Conservation (phyloP, 768 basidiomycete species). For the Pleurotus salmoneostramineus region DNA sequence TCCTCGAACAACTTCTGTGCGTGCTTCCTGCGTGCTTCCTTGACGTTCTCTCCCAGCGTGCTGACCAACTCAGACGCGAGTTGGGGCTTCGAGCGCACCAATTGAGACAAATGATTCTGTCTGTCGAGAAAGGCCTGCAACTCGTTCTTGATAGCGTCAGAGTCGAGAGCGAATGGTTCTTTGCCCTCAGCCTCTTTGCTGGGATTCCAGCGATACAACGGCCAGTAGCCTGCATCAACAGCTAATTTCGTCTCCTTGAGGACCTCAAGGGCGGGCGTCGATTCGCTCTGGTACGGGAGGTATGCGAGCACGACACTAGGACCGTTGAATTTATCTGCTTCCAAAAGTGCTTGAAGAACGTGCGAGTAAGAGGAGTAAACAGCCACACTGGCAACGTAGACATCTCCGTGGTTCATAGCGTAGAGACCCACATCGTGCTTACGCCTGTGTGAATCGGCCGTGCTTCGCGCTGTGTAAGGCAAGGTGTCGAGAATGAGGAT, state of each 20-base stretch:
- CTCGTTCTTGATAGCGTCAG: constrained; percentile 91
- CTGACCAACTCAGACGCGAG: constrained; percentile 80
- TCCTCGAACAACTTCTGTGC: constrained; percentile 84
- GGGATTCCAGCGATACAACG: constrained; percentile 97
- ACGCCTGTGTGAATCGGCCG: constrained; percentile 65
- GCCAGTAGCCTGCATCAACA: constrained; percentile 96
- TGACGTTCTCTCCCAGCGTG: constrained; percentile 79
- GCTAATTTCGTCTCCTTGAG: constrained; percentile 97
- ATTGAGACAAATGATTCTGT: constrained; percentile 94
- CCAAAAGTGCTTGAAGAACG: constrained; percentile 85
- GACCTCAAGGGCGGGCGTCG: constrained; percentile 78
- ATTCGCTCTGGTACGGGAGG: constrained; percentile 82
- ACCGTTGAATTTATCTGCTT: constrained; percentile 87
- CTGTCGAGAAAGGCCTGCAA: constrained; percentile 91
- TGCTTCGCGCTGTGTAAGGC: constrained; percentile 79
- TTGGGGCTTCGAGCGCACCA: constrained; percentile 76
- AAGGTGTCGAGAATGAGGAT: constrained; percentile 91
- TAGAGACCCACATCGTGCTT: constrained; percentile 98
- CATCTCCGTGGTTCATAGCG: constrained; percentile 97
- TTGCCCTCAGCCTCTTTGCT: constrained; percentile 67
- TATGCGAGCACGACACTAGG: constrained; percentile 93
- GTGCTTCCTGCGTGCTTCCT: constrained; percentile 76
- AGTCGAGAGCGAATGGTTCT: constrained; percentile 91
- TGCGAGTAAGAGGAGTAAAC: constrained; percentile 96
- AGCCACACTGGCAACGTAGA: constrained; percentile 93